Base-by-base conservation (phyloP, 768 basidiomycete species). In the Lactarius psammicola region DNA sequence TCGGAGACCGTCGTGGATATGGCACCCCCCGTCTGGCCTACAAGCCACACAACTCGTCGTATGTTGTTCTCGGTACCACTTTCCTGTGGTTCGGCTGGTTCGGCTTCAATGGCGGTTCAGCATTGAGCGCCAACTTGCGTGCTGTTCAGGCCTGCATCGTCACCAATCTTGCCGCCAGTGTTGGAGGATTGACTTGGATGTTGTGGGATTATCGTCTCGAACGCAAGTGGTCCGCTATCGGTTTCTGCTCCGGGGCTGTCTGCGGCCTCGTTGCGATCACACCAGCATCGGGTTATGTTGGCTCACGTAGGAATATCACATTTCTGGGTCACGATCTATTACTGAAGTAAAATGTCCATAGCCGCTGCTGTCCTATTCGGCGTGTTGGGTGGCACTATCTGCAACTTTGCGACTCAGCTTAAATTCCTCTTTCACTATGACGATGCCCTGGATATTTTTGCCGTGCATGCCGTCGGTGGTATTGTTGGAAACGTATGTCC, bases 1-100 rank as follows among this genome's bases (percentile, higher is more conserved):
- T 99, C 40, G 95, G 96, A 46, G 93, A 90, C 72, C 88, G 95
- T 59, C 81, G 89, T 36, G 95, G 95, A 1, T 98, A 93, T 68
- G 95, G 95, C 18, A 96, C 95, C 2, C 89, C 92, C 71, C 83
- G 88, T 30, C 84, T 97, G 17, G 90, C 92, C 1, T 98, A 95
- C 84, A 95, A 88, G 76, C 95, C 96, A 0, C 92, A 95, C 74
- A 97, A 96, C 75, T 92, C 93, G 20, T 88, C 89, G 30, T 95
- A 95, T 73, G 93, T 98, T 67, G 81, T 97, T 53, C 80, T 97
- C n/a, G 96, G 96, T 11, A 98, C 96, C 0, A 85, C 89, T 2
- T 84, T 96, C 74, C 90, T 98, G 59, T 97, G 94, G 94, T 92
- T 94, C 64, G 91, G 91, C 5, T 98, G 95, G 95, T 93, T 96